Evolutionary conservation across 1,139 yeast genomes (phyloP), one percentile per base, ranked within the genome.

Genomic region (Magnusiomyces suaveolens): DNA sequence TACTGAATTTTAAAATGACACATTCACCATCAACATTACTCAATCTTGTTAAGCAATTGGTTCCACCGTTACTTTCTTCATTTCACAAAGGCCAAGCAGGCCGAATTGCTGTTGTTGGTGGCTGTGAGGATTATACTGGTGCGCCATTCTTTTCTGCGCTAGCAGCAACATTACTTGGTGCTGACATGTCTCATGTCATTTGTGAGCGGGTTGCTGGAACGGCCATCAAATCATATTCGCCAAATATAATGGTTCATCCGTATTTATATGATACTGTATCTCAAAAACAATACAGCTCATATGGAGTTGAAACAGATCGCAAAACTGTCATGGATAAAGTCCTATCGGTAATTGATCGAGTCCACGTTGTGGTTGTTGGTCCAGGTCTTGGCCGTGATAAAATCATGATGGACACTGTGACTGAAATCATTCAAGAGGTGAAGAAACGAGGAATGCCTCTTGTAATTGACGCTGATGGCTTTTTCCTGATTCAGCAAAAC

Each of bases 21-120:
- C 41, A 38, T 18, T 38, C 58, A 2, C 58, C 50, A n/a, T 12
- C 46, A 18, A 58, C 62, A 41, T 48, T 64, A 29, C 46, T 66
- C 29, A 46, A 54, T 23, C 51, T 59, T 44, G 79, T 84, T 20
- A 75, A 76, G 55, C 72, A 72, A 44, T 66, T 86, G 51, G 75
- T 92, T 18, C 97, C 96, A 51, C 97, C 97, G 8, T 72, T 92
- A 44, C 72, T 78, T 6, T 80, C 87, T 3, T 63, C 69, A 6
- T 84, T 86, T 67, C 86, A 92, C 70, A 92, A 92, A 67, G 98
- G 98, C 44, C 97, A 92, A 70, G 87, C 90, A 1, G 97, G 97
- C 2, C 76, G 88, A 58, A 75, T 92, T 2, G 89, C 84, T 6
- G 88, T 92, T 0, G 79, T 92, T 57, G 98, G 98, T 16, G 98